Base-by-base conservation (phyloP, 208 protist species). In the Trypanosoma grayi region DNA sequence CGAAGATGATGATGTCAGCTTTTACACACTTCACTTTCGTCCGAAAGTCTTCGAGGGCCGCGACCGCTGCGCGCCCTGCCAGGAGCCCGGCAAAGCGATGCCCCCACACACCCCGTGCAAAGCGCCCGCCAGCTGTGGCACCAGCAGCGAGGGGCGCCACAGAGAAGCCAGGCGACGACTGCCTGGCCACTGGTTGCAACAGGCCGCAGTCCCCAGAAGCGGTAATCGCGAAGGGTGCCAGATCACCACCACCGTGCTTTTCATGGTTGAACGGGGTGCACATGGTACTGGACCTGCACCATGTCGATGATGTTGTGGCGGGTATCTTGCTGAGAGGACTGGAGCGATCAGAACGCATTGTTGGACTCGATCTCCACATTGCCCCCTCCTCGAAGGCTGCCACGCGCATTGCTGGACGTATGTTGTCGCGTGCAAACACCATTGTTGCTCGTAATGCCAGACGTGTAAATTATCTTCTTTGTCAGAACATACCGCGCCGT, bases 1-100 rank as follows among this genome's bases (percentile, higher is more conserved):
- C 72, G 11, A 66, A 67, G 34, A 80, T 83, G 50, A 52, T 91
- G 13, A 69, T 87, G 40, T 57, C 72, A 13, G 73, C 71, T 8
- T 81, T 91, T 40, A 40, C 46, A 7, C 40, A 71, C 24, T 64
- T 82, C 22, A 77, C 79, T 1, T 53, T 82, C 36, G 57, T 39
- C 0, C 27, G 40, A 16, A 60, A 27, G 28, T 28, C 11, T 4
- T 56, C 48, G 20, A 58, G 62, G 22, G 14, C 53, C 13, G 8
- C 40, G 7, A 51, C 51, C 2, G 46, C 46, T 7, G 37, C 5
- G 37, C 6, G 59, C 8, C 10, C 18, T 4, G 8, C 4, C 2
- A 58, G 24, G 18, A 46, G 22, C 11, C 53, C 53, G 10, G 53
- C 39, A n/a, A 27, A 13, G 8, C 20, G 53, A 14, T 30, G 53